Evolutionary conservation across 2,329 filamentous ascomycete species (phyloP).

Genomic region (Pseudophaeomoniella oleicola): DNA sequence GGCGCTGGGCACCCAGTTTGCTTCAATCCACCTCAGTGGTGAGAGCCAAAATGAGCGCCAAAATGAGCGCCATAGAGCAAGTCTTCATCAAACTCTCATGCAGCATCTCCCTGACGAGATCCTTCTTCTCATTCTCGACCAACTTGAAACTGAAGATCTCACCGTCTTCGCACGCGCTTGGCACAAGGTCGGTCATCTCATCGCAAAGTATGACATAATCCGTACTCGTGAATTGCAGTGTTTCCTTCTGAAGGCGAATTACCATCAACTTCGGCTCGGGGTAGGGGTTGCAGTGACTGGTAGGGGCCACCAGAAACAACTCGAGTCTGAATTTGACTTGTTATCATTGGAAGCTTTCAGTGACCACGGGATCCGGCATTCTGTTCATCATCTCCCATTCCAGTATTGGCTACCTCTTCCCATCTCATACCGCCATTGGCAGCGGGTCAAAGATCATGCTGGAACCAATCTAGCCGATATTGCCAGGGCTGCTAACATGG

Average conservation of each 20-base stretch:
- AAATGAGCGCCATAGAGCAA: too few relatives aligned
- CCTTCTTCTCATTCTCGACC: slow-evolving; percentile 7
- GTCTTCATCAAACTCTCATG: too few relatives aligned
- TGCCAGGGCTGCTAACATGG: slow-evolving; percentile 10
- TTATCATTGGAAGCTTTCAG: slow-evolving; percentile 28
- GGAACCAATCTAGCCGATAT: slow-evolving; percentile 15
- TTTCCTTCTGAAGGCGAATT: slow-evolving; percentile 30
- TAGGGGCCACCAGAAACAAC: slow-evolving; percentile 9
- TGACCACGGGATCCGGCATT: slow-evolving; percentile 20
- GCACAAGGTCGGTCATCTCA: slow-evolving; percentile 18
- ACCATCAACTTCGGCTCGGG: slow-evolving; percentile 24
- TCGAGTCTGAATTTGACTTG: slow-evolving; percentile 36
- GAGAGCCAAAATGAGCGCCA: too few relatives aligned
- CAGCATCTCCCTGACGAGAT: slow-evolving; percentile 14
- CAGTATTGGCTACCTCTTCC: slow-evolving; percentile 32
- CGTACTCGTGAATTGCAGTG: slow-evolving; percentile 32
- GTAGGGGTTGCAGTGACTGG: slow-evolving; percentile 22
- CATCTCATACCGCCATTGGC: slow-evolving; percentile 32
- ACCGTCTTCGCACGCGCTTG: slow-evolving; percentile 22
- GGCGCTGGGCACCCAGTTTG: too few relatives aligned
- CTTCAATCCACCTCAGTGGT: too few relatives aligned
- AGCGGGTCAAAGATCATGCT: slow-evolving; percentile 17
- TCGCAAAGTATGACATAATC: slow-evolving; percentile 19
- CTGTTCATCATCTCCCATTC: slow-evolving; percentile 29
- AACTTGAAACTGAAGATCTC: slow-evolving; percentile 19